Evolutionary conservation across 768 basidiomycete species (phyloP), one percentile per base, ranked within the genome.

Genomic region (Kwoniella sp.): DNA sequence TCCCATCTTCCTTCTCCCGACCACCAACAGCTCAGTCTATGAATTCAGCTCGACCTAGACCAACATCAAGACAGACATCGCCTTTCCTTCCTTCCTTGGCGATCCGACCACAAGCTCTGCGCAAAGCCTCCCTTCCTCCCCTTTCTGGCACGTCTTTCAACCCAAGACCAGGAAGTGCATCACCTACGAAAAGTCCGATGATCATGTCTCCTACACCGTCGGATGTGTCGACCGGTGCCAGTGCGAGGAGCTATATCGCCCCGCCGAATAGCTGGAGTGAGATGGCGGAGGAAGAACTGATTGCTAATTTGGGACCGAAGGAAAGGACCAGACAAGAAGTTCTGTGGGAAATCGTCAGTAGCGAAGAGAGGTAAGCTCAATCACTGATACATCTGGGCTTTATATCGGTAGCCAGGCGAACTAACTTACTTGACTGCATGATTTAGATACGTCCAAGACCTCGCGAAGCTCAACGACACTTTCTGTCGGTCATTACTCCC

Each of bases 291-390:
- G 92, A 91, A 60, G 94, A 97, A 80, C 86, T 97, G 47, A 90
- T 97, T 21, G 88, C 88, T 49, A 92, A 97, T 76, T 83, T 97
- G 36, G 91, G 92, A n/a, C 88, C 91, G 49, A 87, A 91, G 64
- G 94, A 97, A 79, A 86, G 94, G 62, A 96, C 94, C 40, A 86
- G 94, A 56, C 94, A 97, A 80, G 94, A 97, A 82, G 94, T 97
- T 6, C 80, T 97, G 26, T 96, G 92, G 83, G 94, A 97, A 82
- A 97, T 97, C 69, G 92, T 97, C 53, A 89, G 90, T 29, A 92
- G 91, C 69, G 94, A 97, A 82, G 92, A 97, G 79, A 87, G 93
- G 91, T 91, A 73, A 54, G 65, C 61, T n/a, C 22, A 2, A 19
- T 52, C 7, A 26, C 12, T 19, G n/a, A n/a, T n/a, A n/a, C n/a